Evolutionary conservation across 2,329 filamentous ascomycete species (phyloP), one percentile per base, ranked within the genome.

Genomic region (Colletotrichum siamense): DNA sequence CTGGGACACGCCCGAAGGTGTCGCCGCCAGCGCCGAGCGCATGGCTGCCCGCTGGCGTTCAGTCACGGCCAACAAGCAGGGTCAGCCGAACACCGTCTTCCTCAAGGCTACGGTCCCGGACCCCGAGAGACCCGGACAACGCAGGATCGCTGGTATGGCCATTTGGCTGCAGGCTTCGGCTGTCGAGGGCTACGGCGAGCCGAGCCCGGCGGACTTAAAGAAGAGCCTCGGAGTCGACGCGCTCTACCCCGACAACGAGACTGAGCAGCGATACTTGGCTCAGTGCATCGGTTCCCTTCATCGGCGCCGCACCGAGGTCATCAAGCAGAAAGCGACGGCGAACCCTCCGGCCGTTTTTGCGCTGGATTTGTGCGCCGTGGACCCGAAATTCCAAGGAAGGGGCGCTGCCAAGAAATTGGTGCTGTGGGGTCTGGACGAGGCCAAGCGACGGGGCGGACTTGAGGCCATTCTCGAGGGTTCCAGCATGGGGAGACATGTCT

Each of bases 101-200:
- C 83, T 92, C 76, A 91, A 91, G 76, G 91, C 90, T 3, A 91
- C 88, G 0, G 63, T 91, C 2, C 81, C 86, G 1, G 81, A 83
- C 71, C 81, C 83, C 2, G 78, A 85, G 1, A 36, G 18, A 10
- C 8, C 10, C 34, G 74, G 75, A 7, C 59, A 69, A 30, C 82
- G 81, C 55, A 69, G 78, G 10, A 83, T 91, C n/a, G 90, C 84
- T 12, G 91, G 91, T 18, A 75, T 89, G 32, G 89, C 91, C 4
- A 88, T 91, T 71, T 92, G 91, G 91, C 79, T 84, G 10, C 91
- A 92, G 77, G 81, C 84, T 0, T 91, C 90, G 0, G 81, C 84
- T 8, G 85, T 91, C 0, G 83, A 85, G 3, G 90, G 89, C 15
- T 80, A 86, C 65, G 91, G 91, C 15, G 86, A 88, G 30, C 77